Base-by-base conservation (phyloP, 202 grass and related monocot genomes). In the Cymbopogon flexuosus region DNA sequence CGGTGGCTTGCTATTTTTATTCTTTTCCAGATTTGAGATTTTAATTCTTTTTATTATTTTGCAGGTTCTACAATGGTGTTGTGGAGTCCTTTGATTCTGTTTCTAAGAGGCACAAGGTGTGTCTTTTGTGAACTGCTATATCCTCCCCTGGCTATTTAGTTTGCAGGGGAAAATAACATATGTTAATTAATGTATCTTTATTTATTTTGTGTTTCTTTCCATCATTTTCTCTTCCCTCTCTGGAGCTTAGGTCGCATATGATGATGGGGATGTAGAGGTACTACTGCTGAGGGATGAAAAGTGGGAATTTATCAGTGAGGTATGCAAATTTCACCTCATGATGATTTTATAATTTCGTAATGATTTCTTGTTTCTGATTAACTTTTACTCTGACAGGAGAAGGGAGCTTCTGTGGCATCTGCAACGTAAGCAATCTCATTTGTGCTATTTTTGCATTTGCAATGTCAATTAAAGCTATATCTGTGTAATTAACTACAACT, bases 261-360 rank as follows among this genome's bases (percentile, higher is more conserved):
- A 89, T 78, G 96, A 98, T 76, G 96, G 92, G 19, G 96, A 98
- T 73, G 46, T 91, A 51, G 96, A 98, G 70, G 83, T 91, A 81
- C 80, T 98, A 74, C 39, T 87, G 3, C 75, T 98, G 9, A 93
- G 86, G 84, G 84, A 91, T 12, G 96, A 98, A 80, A 84, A 73
- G 58, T 98, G 96, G 96, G 87, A 93, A 5, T 88, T 98, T n/a
- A 19, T 90, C 62, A 68, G 68, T 76, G 88, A 82, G 86, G 92
- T 87, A 87, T 63, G 41, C 6, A 62, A 21, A 62, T 78, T 68
- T 60, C 4, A 70, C 16, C 40, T 39, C 15, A n/a, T 79, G 31
- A 37, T 71, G 13, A n/a, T 49, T 37, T 65, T 47, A 10, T 37
- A 23, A 27, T 71, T 35, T 14, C 6, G 15, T 66, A 69, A 41